Base-by-base conservation (phyloP, 345 rosid genomes). In the Acer negundo region DNA sequence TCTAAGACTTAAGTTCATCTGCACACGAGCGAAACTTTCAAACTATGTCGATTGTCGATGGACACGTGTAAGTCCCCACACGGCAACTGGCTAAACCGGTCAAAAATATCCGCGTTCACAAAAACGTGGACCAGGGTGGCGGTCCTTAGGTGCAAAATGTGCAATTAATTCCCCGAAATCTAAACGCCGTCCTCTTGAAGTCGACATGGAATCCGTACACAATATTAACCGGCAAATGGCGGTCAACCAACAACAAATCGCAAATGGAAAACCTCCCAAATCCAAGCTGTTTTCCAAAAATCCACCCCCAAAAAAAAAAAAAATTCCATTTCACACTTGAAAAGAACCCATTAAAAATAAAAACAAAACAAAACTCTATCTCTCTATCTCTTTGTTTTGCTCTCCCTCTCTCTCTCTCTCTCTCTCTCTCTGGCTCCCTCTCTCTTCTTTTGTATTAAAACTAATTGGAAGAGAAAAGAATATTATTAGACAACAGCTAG, bases 271-370 rank as follows among this genome's bases (percentile, higher is more conserved):
- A 85, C 81, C 90, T 89, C 83, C 76, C 61, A 85, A 71, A 69
- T 80, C 83, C 83, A 81, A 87, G 89, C 93, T 91, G 93, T 90
- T 86, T 72, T 85, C 93, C 92, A 90, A 83, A 84, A 81, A 76
- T 85, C 81, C 79, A 76, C 86, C 81, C 79, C 67, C 73, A 9
- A 42, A 47, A 75, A 44, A 26, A 76, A 75, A 58, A 73, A 46
- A 35, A 77, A 73, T 59, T 75, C 85, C 67, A 69, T 89, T 59
- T 88, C 92, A 88, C 92, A 89, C 90, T 79, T 74, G 3, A 69
- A 61, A 64, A 69, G n/a, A 24, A 12, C 58, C 58, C 58, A 16
- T 53, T 53, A 53, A 53, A 53, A 53, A 7, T n/a, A 20, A 59
- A 20, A 42, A 6, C 3, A 16, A 56, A 35, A 35, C 38, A 35